These are phyloP conservation scores for Cenchrus americanus DNA, from an alignment of 176 grass and related monocot genomes.

Conservation along the genomic window DNA sequence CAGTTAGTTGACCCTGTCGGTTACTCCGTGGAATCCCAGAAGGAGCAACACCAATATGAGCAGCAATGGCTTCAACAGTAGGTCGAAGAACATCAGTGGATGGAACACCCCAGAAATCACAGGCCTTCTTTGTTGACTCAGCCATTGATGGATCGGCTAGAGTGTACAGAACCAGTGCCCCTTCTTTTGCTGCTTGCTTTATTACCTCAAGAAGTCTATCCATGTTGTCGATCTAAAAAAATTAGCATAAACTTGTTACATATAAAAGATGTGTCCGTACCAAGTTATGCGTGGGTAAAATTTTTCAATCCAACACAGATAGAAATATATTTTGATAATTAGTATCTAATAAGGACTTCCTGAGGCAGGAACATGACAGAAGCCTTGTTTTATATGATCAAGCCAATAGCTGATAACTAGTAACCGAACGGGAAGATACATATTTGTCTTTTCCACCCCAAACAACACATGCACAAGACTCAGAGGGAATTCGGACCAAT, in stretches of 20 bases:
- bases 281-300: not conserved
- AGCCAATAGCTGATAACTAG: not conserved
- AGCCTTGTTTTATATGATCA: conserved; percentile 1
- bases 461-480: not conserved
- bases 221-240: conserved; percentile 64
- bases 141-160: conserved; percentile 91
- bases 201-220: conserved; percentile 82
- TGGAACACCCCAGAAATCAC: conserved; percentile 72
- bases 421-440: not conserved
- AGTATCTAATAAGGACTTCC: not conserved
- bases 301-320: not conserved
- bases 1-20: conserved; percentile 58
- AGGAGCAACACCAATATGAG: conserved; percentile 88
- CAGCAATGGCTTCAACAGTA: conserved; percentile 88
- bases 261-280: conserved; percentile 30
- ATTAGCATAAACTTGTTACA: conserved; percentile 28
- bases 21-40: conserved; percentile 86
- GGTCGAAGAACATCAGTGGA: conserved; percentile 78
- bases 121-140: conserved; percentile 72
- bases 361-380: conserved; percentile 14
- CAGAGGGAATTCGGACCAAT: conserved; percentile 10
- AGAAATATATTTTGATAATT: not conserved
- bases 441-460: not conserved
- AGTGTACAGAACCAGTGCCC: conserved; percentile 84
- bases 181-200: conserved; percentile 96